Conservation (phyloP, 2,329 filamentous ascomycete genomes). For the Macrophomina tecta region DNA sequence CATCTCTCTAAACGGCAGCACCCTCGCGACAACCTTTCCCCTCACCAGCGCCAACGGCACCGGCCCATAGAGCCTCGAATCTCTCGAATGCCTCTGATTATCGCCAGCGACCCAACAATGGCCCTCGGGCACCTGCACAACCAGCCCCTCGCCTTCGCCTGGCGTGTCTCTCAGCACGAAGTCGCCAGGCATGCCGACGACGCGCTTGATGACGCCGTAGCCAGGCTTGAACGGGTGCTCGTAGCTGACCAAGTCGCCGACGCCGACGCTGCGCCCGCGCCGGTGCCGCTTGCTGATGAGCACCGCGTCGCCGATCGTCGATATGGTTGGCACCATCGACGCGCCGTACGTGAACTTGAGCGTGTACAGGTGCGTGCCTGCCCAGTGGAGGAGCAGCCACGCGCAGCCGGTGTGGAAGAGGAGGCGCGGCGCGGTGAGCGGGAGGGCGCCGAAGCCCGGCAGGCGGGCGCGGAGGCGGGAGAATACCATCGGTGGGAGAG, state of each 20-base stretch:
- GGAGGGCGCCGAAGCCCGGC: not conserved
- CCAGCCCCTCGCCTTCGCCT: slow-evolving; percentile 40
- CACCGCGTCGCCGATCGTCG: slow-evolving; percentile 69
- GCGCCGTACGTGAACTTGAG: slow-evolving; percentile 70
- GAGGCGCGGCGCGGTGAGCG: slow-evolving; percentile 11
- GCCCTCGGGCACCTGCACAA: slow-evolving; percentile 82
- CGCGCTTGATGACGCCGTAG: slow-evolving; percentile 75
- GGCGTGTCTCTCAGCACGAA: slow-evolving; percentile 73
- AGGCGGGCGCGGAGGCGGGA: slow-evolving; percentile 27
- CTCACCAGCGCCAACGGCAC: slow-evolving; percentile 82
- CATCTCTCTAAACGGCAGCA: slow-evolving; percentile 13
- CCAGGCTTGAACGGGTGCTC: slow-evolving; percentile 70
- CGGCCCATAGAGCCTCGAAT: slow-evolving; percentile 86
- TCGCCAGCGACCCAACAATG: slow-evolving; percentile 94
- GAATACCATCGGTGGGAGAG: slow-evolving; percentile 21
- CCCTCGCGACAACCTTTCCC: slow-evolving; percentile 71
- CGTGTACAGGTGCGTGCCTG: slow-evolving; percentile 63
- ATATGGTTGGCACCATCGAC: slow-evolving; percentile 89
- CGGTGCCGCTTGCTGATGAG: slow-evolving; percentile 72
- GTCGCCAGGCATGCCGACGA: slow-evolving; percentile 66
- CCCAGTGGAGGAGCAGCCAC: slow-evolving; percentile 40
- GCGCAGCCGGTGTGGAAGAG: slow-evolving; percentile 29
- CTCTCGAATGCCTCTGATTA: slow-evolving; percentile 81
- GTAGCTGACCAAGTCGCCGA: slow-evolving; percentile 87
- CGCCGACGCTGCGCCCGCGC: slow-evolving; percentile 67